Base-by-base conservation (phyloP, 2,329 filamentous ascomycete species). In the Fusarium pseudocircinatum region DNA sequence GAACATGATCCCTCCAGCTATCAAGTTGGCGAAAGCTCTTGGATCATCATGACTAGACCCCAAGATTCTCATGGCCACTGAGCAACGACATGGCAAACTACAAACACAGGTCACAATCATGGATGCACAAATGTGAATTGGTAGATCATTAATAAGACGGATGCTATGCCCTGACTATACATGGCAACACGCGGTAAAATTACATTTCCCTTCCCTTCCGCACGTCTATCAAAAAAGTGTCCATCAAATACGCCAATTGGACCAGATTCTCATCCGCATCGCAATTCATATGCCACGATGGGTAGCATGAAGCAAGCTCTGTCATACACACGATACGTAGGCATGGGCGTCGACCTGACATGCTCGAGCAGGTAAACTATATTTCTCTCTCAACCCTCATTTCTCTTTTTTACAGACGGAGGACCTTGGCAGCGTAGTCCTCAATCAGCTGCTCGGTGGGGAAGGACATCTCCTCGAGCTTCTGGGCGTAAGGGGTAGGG, bases 381-480 rank as follows among this genome's bases (percentile, higher is more conserved):
- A 63, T 67, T 64, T 64, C 65, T 53, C 63, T 61, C 65, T 50
- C 56, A 65, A 57, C 58, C 56, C 56, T 70, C 63, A 60, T 56
- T 43, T 36, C 40, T 58, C 44, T 50, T 57, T 60, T 69, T 85
- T 91, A 96, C 81, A 97, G 86, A 76, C 91, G 90, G 81, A 99
- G 88, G 78, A 98, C 87, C 91, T 98, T 98, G 77, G 92, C 94
- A 62, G 93, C 93, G 82, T 96, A 96, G 78, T 93, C 87, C 83
- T 94, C 92, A 81, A 99, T 98, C 78, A 97, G 88, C 75, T 91
- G 84, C 87, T 97, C 94, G 77, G 92, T 94, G 57, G 96, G 96
- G 92, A 99, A 99, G 79, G 89, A 89, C 94, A 99, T 93, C 85
- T 96, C 91, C 89, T 99, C 96, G 66, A 99, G 90, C 82, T 94